A percentile compares a stretch with the other conserved stretches of the same genome.
These are phyloP conservation scores for Penicillium expansum DNA, from an alignment of 2,329 filamentous ascomycete genomes.

Conservation along the genomic window DNA sequence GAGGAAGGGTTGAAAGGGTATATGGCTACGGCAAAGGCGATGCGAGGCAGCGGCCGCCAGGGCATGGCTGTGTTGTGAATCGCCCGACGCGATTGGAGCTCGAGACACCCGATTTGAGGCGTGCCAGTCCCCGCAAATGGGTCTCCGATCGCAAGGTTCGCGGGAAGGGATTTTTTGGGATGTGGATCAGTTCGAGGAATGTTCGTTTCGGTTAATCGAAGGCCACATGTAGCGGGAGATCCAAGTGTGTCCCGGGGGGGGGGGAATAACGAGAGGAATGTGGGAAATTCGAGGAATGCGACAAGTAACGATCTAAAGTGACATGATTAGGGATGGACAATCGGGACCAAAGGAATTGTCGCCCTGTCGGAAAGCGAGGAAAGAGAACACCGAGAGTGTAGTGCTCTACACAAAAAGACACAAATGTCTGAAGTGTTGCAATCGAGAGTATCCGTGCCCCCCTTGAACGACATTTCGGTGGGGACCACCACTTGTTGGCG, in stretches of 20 bases:
- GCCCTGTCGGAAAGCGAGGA: slow-evolving; percentile 7
- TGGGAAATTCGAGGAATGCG: slow-evolving; percentile 16
- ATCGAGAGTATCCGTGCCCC: slow-evolving; percentile 21
- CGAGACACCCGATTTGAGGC: slow-evolving; percentile 11
- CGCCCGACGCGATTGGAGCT: slow-evolving; percentile 3
- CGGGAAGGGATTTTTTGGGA: slow-evolving; percentile 6
- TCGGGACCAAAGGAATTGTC: not conserved
- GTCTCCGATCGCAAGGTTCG: slow-evolving; percentile 18
- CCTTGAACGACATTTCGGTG: slow-evolving; percentile 29
- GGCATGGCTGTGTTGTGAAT: slow-evolving; percentile 61
- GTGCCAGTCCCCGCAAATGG: slow-evolving; percentile 25
- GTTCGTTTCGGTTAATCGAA: slow-evolving; percentile 25
- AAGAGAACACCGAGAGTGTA: slow-evolving; percentile 5
- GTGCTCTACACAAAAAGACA: slow-evolving; percentile 1
- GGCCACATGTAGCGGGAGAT: slow-evolving; percentile 28
- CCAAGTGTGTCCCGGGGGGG: slow-evolving; percentile 11
- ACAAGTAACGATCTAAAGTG: slow-evolving; percentile 20
- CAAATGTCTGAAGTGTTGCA: slow-evolving; percentile 11
- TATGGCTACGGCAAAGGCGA: slow-evolving; percentile 95
- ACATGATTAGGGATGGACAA: slow-evolving; percentile 13
- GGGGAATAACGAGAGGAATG: slow-evolving; percentile 25
- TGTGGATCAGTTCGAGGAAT: slow-evolving; percentile 22
- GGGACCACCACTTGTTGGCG: slow-evolving; percentile 32
- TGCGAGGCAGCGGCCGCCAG: slow-evolving; percentile 94
- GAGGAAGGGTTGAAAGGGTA: slow-evolving; percentile 87